Conservation (phyloP, 768 basidiomycete genomes). For the Suillus hirtellus region DNA sequence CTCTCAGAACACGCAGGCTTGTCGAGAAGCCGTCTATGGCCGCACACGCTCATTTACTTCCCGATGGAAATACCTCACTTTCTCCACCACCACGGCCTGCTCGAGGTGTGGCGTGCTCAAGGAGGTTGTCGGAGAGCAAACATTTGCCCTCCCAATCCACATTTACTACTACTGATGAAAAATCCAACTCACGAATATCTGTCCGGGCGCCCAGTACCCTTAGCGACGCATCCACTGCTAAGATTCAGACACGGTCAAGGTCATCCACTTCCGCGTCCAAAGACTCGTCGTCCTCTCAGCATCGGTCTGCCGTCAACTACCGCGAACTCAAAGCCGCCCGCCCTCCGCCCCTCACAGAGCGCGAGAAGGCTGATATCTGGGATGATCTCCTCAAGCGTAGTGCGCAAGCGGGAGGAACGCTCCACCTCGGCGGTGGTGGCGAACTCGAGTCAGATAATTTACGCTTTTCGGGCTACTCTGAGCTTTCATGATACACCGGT, state of each 20-base stretch:
- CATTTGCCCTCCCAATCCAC: conserved; percentile 5
- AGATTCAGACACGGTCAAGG: conserved; percentile 18
- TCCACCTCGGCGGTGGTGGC: conserved; percentile 50
- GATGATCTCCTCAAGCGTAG: conserved; percentile 66
- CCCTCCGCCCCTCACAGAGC: conserved; percentile 51
- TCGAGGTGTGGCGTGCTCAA: conserved; percentile 19
- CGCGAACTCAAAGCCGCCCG: conserved; percentile 43
- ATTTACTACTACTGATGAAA: neutral
- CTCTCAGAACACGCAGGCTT: conserved; percentile 3
- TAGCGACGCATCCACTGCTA: conserved; percentile 35
- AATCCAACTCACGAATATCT: conserved; percentile 13
- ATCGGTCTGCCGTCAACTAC: conserved; percentile 43
- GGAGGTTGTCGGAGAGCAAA: conserved; percentile 10
- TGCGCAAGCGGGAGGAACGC: conserved; percentile 70
- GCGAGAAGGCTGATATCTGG: conserved; percentile 75
- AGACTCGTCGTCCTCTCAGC: conserved; percentile 15
- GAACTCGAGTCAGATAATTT: conserved; percentile 46
- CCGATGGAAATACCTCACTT: conserved; percentile 25
- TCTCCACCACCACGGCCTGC: conserved; percentile 30
- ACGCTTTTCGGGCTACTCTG: conserved; percentile 37
- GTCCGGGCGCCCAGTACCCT: conserved; percentile 22
- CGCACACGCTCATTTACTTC: conserved; percentile 6
- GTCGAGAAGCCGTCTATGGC: conserved; percentile 5
- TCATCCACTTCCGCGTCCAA: conserved; percentile 18
- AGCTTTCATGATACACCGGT: conserved; percentile 9